Evolutionary conservation across 768 basidiomycete species (phyloP), one percentile per base, ranked within the genome.

Genomic region (Phaffia tasmanica): DNA sequence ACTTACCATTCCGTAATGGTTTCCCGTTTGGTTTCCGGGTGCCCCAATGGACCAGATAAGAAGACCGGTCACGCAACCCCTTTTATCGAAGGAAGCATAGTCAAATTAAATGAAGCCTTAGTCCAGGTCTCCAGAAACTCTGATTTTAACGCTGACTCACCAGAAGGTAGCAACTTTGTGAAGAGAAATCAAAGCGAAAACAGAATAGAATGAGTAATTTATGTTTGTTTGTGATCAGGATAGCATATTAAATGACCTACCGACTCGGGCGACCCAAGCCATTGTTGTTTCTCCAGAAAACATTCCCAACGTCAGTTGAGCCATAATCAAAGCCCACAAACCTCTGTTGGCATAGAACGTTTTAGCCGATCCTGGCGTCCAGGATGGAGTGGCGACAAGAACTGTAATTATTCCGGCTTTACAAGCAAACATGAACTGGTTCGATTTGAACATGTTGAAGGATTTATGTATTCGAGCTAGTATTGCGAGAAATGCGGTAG

Each of bases 261-360:
- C 48, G 27, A 87, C 79, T 64, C 87, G 81, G 0, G 82, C 79
- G 4, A 83, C 76, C 18, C 87, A 79, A 1, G 82, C 85, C 67
- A 86, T 86, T 0, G 82, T 80, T 0, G 87, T 89, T 62, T 89
- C 87, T 0, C 87, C 87, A 54, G 85, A 80, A 72, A 87, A 88
- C 21, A 86, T 82, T 11, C 84, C 78, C 0, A 87, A 74, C 0
- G 86, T 86, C 7, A 87, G 77, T 71, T 88, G 87, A 0, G 82
- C 86, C 84, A 88, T 87, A 72, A 69, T 64, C 5, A 69, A 15
- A 21, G 53, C 86, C 87, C 87, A 89, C 3, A 85, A 80, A 71
- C 84, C 83, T 63, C 82, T 79, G 65, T 87, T 83, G 46, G 76
- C 86, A 85, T 62, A 23, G 57, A 64, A 29, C 47, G 60, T 1